These are phyloP conservation scores for Xylaria sp. DNA, from an alignment of 2,329 filamentous ascomycete species.

Conservation along the genomic window DNA sequence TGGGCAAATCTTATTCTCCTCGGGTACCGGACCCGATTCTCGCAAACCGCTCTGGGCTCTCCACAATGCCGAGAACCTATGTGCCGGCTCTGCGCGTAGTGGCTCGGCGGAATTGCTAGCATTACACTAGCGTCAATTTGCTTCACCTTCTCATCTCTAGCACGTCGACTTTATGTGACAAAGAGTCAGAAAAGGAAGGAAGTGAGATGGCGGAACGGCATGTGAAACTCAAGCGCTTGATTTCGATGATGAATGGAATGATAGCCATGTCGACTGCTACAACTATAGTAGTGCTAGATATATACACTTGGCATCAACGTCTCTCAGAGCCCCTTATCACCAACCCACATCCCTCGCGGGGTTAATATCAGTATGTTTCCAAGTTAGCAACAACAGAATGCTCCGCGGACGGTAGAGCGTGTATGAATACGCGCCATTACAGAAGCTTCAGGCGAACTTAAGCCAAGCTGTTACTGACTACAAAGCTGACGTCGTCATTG, in stretches of 20 bases:
- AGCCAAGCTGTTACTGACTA: conserved; percentile 51
- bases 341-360: not conserved
- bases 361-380: not conserved
- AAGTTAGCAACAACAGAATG: not conserved
- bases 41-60: not conserved
- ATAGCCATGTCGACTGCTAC: no score
- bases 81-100: not conserved
- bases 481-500: conserved; percentile 61
- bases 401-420: not conserved
- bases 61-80: not conserved
- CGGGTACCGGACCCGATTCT: not conserved
- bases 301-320: not conserved
- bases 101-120: not conserved
- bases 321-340: not conserved
- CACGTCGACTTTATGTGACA: no score
- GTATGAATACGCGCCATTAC: not conserved
- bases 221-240: no score
- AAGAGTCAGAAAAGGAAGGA: no score
- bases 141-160: not conserved
- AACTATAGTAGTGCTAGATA: not conserved
- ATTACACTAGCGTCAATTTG: not conserved
- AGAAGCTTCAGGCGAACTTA: not conserved
- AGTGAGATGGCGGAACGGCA: no score
- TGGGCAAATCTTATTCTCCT: not conserved
- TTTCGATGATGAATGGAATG: no score